phyloP scores from a whole-genome alignment of 805 yeast genomes.

The Metschnikowia kofuensis region DNA sequence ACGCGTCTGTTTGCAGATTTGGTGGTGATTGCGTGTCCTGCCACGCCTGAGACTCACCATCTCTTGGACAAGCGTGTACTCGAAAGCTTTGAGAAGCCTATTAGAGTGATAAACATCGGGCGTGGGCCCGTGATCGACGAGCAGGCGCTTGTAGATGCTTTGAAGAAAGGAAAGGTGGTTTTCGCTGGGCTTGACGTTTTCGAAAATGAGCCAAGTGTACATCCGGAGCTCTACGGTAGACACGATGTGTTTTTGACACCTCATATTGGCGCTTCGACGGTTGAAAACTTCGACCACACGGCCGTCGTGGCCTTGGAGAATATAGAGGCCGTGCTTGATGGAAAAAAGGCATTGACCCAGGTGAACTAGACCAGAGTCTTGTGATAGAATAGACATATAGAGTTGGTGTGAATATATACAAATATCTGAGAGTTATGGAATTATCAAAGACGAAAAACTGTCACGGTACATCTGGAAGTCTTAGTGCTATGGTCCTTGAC shows the following conservation, averaged over 20 bases:
- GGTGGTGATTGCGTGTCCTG: slow-evolving; percentile 66
- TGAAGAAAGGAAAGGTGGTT: slow-evolving; percentile 55
- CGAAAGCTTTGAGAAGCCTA: slow-evolving; percentile 46
- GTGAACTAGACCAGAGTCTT: slow-evolving; percentile 10
- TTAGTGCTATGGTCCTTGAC: no score
- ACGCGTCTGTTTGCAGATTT: slow-evolving; percentile 48
- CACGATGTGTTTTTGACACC: slow-evolving; percentile 67
- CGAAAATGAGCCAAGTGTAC: slow-evolving; percentile 58
- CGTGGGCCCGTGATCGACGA: slow-evolving; percentile 70
- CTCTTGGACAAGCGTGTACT: slow-evolving; percentile 51
- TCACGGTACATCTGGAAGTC: no score
- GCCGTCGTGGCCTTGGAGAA: slow-evolving; percentile 54
- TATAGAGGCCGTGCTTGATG: slow-evolving; percentile 44
- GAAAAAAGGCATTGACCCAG: slow-evolving; percentile 23
- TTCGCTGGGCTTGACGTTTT: slow-evolving; percentile 76
- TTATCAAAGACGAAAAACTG: no score
- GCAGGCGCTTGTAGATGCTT: slow-evolving; percentile 57
- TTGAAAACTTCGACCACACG: slow-evolving; percentile 46
- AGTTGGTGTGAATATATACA: no score
- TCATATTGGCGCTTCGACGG: slow-evolving; percentile 57
- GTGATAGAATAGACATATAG: no score
- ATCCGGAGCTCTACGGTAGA: slow-evolving; percentile 48
- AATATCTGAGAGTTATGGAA: no score
- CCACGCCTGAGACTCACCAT: slow-evolving; percentile 53
- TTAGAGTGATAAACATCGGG: slow-evolving; percentile 70